Evolutionary conservation across 805 yeast genomes (phyloP).

Genomic region (Ogataea chonburiensis): DNA sequence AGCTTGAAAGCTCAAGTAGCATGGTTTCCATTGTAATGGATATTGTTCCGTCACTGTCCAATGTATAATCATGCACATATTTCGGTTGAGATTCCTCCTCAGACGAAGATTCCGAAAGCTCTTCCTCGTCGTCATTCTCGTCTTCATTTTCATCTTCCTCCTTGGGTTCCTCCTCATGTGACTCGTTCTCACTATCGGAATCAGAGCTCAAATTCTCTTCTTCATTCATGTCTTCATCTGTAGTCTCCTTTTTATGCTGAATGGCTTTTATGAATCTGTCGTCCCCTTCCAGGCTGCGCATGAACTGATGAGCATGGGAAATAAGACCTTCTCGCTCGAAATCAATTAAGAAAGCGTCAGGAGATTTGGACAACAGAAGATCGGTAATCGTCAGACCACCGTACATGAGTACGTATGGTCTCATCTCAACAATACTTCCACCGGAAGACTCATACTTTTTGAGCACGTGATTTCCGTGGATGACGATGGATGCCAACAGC

Average conservation of each 20-base stretch:
- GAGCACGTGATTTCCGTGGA: conserved; percentile 45
- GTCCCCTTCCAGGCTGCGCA: conserved; percentile 26
- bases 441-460: conserved; percentile 13
- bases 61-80: conserved; percentile 19
- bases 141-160: conserved; percentile 19
- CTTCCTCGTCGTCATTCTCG: conserved; percentile 18
- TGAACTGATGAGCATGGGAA: conserved; percentile 43
- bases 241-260: background rate
- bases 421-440: conserved; percentile 20
- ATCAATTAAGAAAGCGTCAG: conserved; percentile 42
- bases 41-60: conserved; percentile 25
- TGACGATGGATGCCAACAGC: conserved; percentile 57
- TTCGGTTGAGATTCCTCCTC: conserved; percentile 20
- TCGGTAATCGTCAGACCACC: conserved; percentile 52
- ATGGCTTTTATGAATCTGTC: conserved; percentile 6
- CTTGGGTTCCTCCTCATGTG: conserved; percentile 2
- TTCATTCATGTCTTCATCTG: background rate
- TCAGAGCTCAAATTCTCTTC: conserved; percentile 1
- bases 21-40: conserved; percentile 14
- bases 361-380: conserved; percentile 42
- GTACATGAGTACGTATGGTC: conserved; percentile 43
- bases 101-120: conserved; percentile 12
- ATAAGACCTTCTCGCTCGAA: conserved; percentile 76
- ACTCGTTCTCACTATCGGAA: conserved; percentile 2
- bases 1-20: conserved; percentile 15